Base-by-base conservation (phyloP, 805 yeast species). In the Alloascoidea hylecoeti region DNA sequence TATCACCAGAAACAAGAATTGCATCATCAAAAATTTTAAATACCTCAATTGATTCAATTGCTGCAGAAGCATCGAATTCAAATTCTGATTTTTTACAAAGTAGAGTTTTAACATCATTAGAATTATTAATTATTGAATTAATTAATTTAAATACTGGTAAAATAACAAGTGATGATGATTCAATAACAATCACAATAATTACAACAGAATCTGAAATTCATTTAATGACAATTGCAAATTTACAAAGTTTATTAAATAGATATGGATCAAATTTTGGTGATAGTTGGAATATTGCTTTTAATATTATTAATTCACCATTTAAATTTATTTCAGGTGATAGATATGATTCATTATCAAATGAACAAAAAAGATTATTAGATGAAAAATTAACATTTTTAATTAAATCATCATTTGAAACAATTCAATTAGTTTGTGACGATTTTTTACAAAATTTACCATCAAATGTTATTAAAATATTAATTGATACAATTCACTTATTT, bases 371-470 rank as follows among this genome's bases (percentile, higher is more conserved):
- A 39, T 27, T 48, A 34, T 13, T 17, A 19, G 32, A 38, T 48
- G 30, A 54, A 51, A 74, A 73, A 41, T 58, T 70, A 17, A 56
- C 59, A 16, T 64, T 66, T 3, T 64, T 84, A 30, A 61, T 72
- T 43, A 74, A 72, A 44, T 70, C 79, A 0, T 75, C 95, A 0
- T 92, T 85, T 58, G 88, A 78, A 40, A 80, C 92, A 0, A 63
- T 89, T 44, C 88, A 84, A 50, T 66, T 88, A 38, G 75, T 89
- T 15, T 66, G 94, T 42, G 94, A 85, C 50, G 96, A 89, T 51
- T 85, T 89, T 49, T 56, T 92, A 36, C 75, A 72, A 32, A 63
- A 75, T 2, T 60, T 92, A 6, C 95, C 96, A 0, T 55, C 67
- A 23, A 58, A 62, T n/a, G 78, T 78, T 39, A 63, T 83, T 28